A percentile compares a stretch with the other conserved stretches of the same genome.
phyloP scores from a whole-genome alignment of 148 eudicot species.

The Salicornia ramosissima region DNA sequence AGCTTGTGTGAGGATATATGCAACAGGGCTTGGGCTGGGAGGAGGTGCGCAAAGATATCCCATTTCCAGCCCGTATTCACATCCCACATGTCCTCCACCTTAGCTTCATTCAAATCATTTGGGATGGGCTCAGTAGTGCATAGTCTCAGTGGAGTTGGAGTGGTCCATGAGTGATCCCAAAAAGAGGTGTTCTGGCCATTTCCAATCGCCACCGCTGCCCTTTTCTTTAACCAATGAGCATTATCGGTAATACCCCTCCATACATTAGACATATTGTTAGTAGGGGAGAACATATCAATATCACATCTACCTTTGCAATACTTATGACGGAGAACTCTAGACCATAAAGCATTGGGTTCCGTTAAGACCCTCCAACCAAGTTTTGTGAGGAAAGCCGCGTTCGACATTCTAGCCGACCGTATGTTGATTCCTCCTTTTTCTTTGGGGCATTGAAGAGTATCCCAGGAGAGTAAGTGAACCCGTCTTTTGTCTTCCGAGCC shows the following conservation, averaged over 20 bases:
- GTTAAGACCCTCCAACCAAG: neutral
- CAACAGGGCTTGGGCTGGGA: neutral
- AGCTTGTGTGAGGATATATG: neutral
- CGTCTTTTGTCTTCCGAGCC: neutral
- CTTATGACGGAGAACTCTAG: neutral
- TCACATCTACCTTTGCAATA: neutral
- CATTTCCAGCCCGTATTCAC: neutral
- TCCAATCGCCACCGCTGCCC: neutral
- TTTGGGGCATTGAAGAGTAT: neutral
- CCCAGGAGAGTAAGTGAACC: neutral
- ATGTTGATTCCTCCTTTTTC: neutral
- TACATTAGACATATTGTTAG: neutral
- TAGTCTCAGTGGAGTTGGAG: neutral
- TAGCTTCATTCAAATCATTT: too few species aligned
- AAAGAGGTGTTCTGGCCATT: neutral
- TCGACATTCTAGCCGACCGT: neutral
- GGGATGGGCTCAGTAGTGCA: neutral
- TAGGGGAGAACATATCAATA: neutral
- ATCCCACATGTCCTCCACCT: neutral
- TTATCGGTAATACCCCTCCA: neutral
- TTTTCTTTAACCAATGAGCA: neutral
- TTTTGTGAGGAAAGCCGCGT: neutral
- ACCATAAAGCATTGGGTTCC: too few species aligned
- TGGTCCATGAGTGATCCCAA: neutral
- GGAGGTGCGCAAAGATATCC: neutral